Evolutionary conservation across 2,329 filamentous ascomycete species (phyloP).

Genomic region (Talaromyces sp.): DNA sequence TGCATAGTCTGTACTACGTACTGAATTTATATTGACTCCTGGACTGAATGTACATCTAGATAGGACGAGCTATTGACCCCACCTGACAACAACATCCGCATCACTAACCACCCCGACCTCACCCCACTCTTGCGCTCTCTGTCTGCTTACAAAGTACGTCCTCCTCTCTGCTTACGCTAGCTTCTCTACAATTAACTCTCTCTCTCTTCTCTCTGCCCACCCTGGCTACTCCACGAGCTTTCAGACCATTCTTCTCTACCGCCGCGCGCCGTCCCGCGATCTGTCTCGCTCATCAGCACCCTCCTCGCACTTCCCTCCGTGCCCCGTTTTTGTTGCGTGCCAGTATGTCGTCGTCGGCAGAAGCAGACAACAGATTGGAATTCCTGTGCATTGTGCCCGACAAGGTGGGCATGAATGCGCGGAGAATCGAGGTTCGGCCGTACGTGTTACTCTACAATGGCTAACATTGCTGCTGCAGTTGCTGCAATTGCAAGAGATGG

Average conservation of each 20-base stretch:
- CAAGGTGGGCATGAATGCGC: constrained; percentile 54
- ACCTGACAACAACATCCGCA: not conserved
- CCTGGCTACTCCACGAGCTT: constrained; percentile 6
- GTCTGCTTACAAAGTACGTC: not conserved
- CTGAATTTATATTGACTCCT: not conserved
- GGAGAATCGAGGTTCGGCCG: constrained; percentile 50
- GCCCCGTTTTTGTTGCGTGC: not conserved
- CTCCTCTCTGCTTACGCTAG: not conserved
- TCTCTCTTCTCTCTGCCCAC: not conserved
- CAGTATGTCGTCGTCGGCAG: constrained; percentile 2
- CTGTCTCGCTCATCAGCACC: not conserved
- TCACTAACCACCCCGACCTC: not conserved
- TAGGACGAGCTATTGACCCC: not conserved
- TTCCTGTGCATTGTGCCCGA: constrained; percentile 68
- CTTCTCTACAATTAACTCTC: not conserved
- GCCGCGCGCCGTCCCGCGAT: not conserved
- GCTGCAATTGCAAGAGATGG: not conserved
- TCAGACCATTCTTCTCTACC: not conserved
- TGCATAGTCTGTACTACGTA: not conserved
- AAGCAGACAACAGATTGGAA: constrained; percentile 45
- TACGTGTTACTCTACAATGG: constrained; percentile 16
- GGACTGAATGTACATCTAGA: not conserved
- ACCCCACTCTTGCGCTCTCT: not conserved
- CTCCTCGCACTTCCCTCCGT: not conserved
- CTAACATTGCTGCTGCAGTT: not conserved